Conservation (phyloP, 1,284 basidiomycete species). For the Ceraceosorus guamensis region DNA sequence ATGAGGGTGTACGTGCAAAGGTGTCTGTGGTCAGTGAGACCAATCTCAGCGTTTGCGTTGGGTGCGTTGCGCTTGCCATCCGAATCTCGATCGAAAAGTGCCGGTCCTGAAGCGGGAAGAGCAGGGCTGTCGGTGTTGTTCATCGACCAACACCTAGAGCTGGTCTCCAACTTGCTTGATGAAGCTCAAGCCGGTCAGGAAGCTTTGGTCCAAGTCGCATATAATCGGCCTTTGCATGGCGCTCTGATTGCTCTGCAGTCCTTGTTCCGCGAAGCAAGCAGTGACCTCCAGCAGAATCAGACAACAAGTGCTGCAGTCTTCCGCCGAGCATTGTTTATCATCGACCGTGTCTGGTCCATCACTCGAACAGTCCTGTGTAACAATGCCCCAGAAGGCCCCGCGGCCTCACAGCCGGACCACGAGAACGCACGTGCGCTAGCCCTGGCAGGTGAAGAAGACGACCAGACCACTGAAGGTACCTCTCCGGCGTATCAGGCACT, state of each 20-base stretch:
- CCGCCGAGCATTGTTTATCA: constrained; percentile 22
- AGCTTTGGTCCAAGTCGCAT: constrained; percentile 35
- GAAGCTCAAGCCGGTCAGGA: constrained; percentile 26
- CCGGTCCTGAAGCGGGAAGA: constrained; percentile 15
- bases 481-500: constrained; percentile 46
- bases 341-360: constrained; percentile 44
- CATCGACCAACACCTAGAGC: constrained; percentile 37
- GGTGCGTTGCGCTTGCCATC: too few relatives aligned
- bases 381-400: constrained; percentile 37
- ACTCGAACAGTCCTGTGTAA: constrained; percentile 44
- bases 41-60: too few relatives aligned
- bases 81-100: constrained; percentile 23
- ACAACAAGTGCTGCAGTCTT: constrained; percentile 13
- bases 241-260: constrained; percentile 44
- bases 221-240: constrained; percentile 43
- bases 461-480: constrained; percentile 24
- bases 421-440: constrained; percentile 10
- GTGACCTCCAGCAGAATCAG: constrained; percentile 12
- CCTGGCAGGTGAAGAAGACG: constrained; percentile 4
- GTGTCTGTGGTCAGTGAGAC: too few relatives aligned
- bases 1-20: not conserved
- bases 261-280: constrained; percentile 23
- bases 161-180: constrained; percentile 31
- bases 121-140: constrained; percentile 10
- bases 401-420: constrained; percentile 1